Evolutionary conservation across 306 rosid species (phyloP).

Genomic region (Trifolium repens): DNA sequence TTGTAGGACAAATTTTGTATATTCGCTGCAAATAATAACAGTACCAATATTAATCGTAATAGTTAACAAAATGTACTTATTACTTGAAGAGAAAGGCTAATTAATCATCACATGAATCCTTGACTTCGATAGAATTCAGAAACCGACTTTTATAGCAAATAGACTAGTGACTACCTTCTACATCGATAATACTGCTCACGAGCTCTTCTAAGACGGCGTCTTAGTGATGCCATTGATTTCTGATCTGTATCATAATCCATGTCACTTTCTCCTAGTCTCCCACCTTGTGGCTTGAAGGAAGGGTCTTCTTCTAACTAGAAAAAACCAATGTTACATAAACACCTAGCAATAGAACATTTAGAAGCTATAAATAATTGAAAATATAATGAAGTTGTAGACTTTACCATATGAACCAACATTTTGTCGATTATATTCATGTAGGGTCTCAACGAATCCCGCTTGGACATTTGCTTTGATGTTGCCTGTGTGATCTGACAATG

Average conservation of each 20-base stretch:
- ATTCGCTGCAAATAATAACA: slow-evolving; percentile 70
- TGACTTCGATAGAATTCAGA: background rate
- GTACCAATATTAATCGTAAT: slow-evolving; percentile 17
- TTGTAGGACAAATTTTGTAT: slow-evolving; percentile 71
- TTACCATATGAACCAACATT: slow-evolving; percentile 80
- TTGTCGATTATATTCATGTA: slow-evolving; percentile 91
- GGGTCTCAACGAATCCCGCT: slow-evolving; percentile 93
- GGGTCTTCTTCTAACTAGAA: slow-evolving; percentile 86
- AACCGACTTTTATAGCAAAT: background rate
- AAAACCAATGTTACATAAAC: slow-evolving; percentile 30
- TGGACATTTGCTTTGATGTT: slow-evolving; percentile 96
- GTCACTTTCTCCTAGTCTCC: slow-evolving; percentile 85
- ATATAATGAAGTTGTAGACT: background rate
- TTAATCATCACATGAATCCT: background rate
- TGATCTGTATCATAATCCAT: slow-evolving; percentile 96
- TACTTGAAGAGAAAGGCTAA: slow-evolving; percentile 23
- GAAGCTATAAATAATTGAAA: slow-evolving; percentile 29
- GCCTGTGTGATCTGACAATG: slow-evolving; percentile 90
- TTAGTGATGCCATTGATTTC: slow-evolving; percentile 91
- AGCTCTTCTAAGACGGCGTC: slow-evolving; percentile 86
- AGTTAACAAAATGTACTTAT: slow-evolving; percentile 25
- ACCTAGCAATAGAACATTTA: slow-evolving; percentile 24
- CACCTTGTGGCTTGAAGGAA: slow-evolving; percentile 98
- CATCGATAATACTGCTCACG: slow-evolving; percentile 83
- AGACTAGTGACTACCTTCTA: slow-evolving; percentile 66